These are phyloP conservation scores for Cephaloascus fragrans DNA, from an alignment of 805 yeast species.

Conservation along the genomic window DNA sequence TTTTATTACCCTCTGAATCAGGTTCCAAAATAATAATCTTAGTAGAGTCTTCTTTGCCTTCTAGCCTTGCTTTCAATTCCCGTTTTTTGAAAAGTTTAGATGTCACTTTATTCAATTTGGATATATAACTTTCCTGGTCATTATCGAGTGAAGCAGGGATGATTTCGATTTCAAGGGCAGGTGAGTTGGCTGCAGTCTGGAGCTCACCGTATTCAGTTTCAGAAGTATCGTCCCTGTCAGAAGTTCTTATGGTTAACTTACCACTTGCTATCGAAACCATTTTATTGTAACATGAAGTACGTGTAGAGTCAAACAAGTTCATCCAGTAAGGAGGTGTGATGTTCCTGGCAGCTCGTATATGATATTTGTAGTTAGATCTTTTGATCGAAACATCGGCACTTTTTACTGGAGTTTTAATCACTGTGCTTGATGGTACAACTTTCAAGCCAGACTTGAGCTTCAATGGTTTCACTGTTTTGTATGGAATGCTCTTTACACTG, in stretches of 20 bases:
- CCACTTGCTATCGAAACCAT: too few species aligned
- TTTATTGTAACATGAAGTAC: neutral
- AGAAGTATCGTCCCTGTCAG: too few species aligned
- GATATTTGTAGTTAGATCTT: neutral
- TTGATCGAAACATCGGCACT: neutral
- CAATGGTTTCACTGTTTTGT: neutral
- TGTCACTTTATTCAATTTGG: neutral
- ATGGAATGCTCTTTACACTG: neutral
- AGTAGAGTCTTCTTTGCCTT: neutral
- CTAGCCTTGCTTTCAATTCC: neutral
- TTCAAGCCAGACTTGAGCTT: neutral
- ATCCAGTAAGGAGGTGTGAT: neutral
- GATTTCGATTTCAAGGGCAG: neutral
- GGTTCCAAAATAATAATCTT: too few species aligned
- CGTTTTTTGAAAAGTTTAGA: neutral
- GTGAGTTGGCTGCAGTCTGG: neutral
- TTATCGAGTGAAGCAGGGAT: too few species aligned
- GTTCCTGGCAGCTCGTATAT: neutral
- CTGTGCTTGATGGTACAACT: neutral
- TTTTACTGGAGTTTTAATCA: neutral
- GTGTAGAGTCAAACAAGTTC: neutral
- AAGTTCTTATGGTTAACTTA: too few species aligned
- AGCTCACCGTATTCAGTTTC: too few species aligned
- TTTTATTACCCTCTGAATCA: too few species aligned
- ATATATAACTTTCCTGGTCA: too few species aligned